Base-by-base conservation (phyloP, 306 rosid genomes). In the Arachis stenosperma region DNA sequence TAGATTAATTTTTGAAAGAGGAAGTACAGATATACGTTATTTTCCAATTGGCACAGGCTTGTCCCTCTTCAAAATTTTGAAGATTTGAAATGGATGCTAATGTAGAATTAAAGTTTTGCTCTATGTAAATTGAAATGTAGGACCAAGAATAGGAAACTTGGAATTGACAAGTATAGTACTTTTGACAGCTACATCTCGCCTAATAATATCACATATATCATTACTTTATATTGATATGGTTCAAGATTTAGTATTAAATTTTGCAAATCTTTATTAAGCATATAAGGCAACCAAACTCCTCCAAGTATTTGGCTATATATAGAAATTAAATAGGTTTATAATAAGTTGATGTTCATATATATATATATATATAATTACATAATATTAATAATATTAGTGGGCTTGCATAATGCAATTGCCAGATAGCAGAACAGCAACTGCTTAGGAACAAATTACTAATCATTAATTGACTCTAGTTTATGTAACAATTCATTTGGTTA, bases 201-300 rank as follows among this genome's bases (percentile, higher is more conserved):
- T 46, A 52, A 40, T 30, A 42, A 14, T 63, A 55, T 76, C 53
- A 69, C 63, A 39, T 42, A 43, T 71, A 37, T 9, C 56, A 33
- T 33, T 64, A 60, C 27, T 62, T 56, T 40, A 39, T 58, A 55
- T 37, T 47, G 17, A 29, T 10, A 58, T 44, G 63, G 5, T 72
- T 42, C 44, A 69, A 57, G n/a, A 59, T 70, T 70, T 65, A n/a
- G 46, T 36, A 59, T 37, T 78, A 74, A 67, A 77, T 55, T 63
- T 55, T 67, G 36, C 3, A 40, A 58, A 59, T 70, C 67, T 43
- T 55, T 56, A 51, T 15, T 62, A 43, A 22, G 2, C 48, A 48
- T 37, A 37, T 9, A 37, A 1, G 63, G 46, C 37, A 42, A 42
- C 17, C 8, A 5, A 42, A 70, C 6, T 6, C 11, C 29, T 50